Percentiles rank a stretch among this genome's conserved stretches.
Conservation (phyloP, 1,284 basidiomycete genomes). For the Ganoderma sinense region DNA sequence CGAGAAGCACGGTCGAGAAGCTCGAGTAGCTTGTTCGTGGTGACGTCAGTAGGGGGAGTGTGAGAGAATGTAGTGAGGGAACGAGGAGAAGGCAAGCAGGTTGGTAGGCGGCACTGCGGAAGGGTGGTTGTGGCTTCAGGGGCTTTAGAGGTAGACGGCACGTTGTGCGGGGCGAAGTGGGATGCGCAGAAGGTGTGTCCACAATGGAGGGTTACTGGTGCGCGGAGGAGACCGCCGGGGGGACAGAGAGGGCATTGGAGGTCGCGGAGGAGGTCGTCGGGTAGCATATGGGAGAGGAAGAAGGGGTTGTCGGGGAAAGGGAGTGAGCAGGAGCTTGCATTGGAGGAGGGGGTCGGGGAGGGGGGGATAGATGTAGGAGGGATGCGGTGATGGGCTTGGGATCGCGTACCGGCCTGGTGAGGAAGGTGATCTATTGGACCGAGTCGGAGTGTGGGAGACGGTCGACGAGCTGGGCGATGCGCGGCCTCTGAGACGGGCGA, state of each 20-base stretch:
- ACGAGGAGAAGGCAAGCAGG: conserved; percentile 36
- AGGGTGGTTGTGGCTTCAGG: conserved; percentile 28
- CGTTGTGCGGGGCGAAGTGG: conserved; percentile 35
- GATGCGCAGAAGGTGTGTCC: conserved; percentile 43
- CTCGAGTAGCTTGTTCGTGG: conserved; percentile 65
- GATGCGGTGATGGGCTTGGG: conserved; percentile 15
- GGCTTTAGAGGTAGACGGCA: conserved; percentile 24
- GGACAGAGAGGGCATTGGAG: conserved; percentile 41
- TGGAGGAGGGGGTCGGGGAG: conserved; percentile 8
- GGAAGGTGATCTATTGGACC: conserved; percentile 19
- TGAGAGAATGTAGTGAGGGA: conserved; percentile 24
- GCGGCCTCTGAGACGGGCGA: conserved; percentile 5
- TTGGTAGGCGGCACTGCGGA: conserved; percentile 43
- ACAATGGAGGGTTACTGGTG: conserved; percentile 43
- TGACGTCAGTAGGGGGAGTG: conserved; percentile 59
- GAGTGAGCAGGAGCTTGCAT: conserved; percentile 9
- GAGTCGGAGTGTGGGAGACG: conserved; percentile 16
- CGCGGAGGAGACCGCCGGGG: conserved; percentile 31
- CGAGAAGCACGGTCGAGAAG: conserved; percentile 44
- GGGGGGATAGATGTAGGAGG: conserved; percentile 22
- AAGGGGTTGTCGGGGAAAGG: not conserved
- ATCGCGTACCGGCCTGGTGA: conserved; percentile 11
- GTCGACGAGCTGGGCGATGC: conserved; percentile 32
- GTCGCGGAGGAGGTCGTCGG: conserved; percentile 34
- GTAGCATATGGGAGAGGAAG: conserved; percentile 13